These are phyloP conservation scores for Triticum timopheevii DNA, from an alignment of 176 grass and related monocot genomes.

Conservation along the genomic window DNA sequence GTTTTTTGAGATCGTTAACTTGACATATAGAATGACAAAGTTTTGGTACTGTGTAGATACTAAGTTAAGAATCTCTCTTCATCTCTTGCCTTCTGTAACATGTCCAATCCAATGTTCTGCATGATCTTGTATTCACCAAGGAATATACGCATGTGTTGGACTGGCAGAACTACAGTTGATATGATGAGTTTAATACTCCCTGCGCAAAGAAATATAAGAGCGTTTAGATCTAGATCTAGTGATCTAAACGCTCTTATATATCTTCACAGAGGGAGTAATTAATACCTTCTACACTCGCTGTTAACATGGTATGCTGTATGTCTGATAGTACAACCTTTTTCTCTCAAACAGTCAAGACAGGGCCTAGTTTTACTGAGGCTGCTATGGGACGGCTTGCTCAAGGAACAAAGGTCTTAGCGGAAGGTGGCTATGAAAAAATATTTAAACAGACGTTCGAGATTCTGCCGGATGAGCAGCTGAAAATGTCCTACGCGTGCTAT, in stretches of 20 bases:
- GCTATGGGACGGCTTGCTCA: constrained; percentile 92
- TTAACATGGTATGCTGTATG: neutral
- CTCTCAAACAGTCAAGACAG: constrained; percentile 67
- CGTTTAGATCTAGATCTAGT: too few species aligned
- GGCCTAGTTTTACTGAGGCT: constrained; percentile 83
- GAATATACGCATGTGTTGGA: neutral
- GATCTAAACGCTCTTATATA: too few species aligned
- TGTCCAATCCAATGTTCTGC: neutral
- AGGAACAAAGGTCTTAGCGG: constrained; percentile 88
- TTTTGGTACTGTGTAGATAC: neutral
- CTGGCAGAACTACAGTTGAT: neutral
- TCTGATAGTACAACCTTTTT: constrained; percentile 19
- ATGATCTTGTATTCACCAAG: constrained; percentile 1
- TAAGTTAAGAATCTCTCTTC: neutral
- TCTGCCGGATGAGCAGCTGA: constrained; percentile 72
- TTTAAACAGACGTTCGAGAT: constrained; percentile 82
- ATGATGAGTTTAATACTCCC: neutral
- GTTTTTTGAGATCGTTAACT: constrained; percentile 12
- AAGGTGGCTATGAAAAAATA: constrained; percentile 95
- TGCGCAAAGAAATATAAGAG: too few species aligned
- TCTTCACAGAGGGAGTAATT: neutral
- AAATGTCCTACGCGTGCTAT: constrained; percentile 77
- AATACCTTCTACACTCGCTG: neutral
- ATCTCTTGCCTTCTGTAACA: constrained; percentile 1
- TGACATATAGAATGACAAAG: neutral